A percentile compares a stretch with the other conserved stretches of the same genome.
phyloP scores from a whole-genome alignment of 192 early-diverging fungal genomes.

The Haplosporangium gracile region DNA sequence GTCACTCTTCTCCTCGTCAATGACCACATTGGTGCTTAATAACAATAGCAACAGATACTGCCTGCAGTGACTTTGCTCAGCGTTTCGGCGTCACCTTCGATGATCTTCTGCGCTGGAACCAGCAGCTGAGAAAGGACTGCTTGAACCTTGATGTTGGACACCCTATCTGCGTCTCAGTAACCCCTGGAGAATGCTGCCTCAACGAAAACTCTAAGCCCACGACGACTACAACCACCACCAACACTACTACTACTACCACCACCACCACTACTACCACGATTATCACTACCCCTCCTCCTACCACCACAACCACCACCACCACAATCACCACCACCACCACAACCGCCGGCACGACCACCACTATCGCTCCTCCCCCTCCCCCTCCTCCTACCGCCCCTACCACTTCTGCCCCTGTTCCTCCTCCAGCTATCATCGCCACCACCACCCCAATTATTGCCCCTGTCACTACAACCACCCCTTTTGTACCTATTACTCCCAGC shows the following conservation, averaged over 20 bases:
- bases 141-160: constrained; percentile 13
- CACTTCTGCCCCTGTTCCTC: neutral
- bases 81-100: constrained; percentile 3
- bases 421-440: neutral
- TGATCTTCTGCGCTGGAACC: constrained; percentile 4
- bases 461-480: neutral
- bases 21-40: neutral
- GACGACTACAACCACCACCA: neutral
- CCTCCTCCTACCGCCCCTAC: neutral
- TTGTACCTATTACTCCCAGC: neutral
- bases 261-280: neutral
- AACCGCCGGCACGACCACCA: neutral
- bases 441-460: neutral
- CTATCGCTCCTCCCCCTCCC: neutral
- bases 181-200: constrained; percentile 7
- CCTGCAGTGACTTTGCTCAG: neutral
- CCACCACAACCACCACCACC: neutral
- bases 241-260: neutral
- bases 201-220: neutral
- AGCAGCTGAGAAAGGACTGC: neutral
- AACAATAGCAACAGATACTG: neutral
- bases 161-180: constrained; percentile 21
- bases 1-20: neutral
- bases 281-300: neutral
- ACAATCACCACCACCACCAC: neutral